Conservation (phyloP, 345 rosid species). For the Salix arbutifolia region DNA sequence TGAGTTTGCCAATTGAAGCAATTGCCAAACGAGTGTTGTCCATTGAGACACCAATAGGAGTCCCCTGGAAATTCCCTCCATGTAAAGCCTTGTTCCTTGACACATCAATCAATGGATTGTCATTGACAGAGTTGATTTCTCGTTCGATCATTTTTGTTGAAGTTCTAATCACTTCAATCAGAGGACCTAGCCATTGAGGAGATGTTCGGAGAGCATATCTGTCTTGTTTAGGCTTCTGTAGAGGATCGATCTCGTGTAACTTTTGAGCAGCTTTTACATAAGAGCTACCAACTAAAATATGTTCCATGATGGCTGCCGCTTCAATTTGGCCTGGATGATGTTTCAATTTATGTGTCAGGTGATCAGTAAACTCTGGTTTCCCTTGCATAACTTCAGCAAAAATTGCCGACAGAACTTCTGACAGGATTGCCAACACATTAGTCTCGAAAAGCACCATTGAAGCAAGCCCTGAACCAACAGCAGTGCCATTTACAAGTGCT, state of each 20-base stretch:
- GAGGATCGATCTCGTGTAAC: conserved; percentile 23
- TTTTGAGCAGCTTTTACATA: conserved; percentile 28
- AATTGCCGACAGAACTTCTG: conserved; percentile 31
- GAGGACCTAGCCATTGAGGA: conserved; percentile 36
- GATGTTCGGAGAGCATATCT: conserved; percentile 30
- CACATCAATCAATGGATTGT: conserved; percentile 34
- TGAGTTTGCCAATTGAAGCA: conserved; percentile 29
- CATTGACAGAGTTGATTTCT: conserved; percentile 33
- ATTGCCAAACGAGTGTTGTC: conserved; percentile 31
- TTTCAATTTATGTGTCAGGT: conserved; percentile 30
- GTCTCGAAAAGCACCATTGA: conserved; percentile 28
- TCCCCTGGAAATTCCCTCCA: conserved; percentile 35
- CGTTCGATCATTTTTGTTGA: conserved; percentile 33
- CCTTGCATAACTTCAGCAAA: conserved; percentile 34
- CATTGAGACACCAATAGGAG: conserved; percentile 36
- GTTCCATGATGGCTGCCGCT: conserved; percentile 37
- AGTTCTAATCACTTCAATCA: conserved; percentile 27
- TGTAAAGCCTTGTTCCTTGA: conserved; percentile 23
- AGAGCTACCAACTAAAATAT: conserved; percentile 28
- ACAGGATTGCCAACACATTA: conserved; percentile 18
- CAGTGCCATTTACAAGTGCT: conserved; percentile 30
- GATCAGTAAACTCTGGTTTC: conserved; percentile 31
- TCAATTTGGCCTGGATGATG: conserved; percentile 37
- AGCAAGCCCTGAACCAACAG: conserved; percentile 30
- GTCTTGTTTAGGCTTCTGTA: conserved; percentile 35